A percentile compares a stretch with the other conserved stretches of the same genome.
Conservation (phyloP, 139 green algal genomes). For the Penium margaritaceum region DNA sequence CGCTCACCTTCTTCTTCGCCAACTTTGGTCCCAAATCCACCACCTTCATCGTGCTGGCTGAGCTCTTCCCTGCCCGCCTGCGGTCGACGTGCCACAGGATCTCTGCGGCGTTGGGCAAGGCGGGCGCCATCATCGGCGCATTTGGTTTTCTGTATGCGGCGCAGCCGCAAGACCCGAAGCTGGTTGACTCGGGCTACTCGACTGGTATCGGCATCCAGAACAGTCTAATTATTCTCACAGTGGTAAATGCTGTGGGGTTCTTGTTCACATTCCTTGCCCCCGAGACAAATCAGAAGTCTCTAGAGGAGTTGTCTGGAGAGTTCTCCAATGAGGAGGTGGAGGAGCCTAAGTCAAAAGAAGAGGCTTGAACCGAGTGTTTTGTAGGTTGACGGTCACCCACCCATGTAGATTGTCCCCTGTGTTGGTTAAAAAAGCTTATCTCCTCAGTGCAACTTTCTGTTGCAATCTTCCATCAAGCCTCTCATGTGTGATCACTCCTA, state of each 20-base stretch:
- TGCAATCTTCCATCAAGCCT: too few species aligned
- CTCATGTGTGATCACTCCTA: too few species aligned
- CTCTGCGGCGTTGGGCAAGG: slow-evolving; percentile 48
- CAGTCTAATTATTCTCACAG: slow-evolving; percentile 4
- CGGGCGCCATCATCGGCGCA: slow-evolving; percentile 50
- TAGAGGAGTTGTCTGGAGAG: slow-evolving; percentile 32
- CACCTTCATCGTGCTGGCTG: slow-evolving; percentile 54
- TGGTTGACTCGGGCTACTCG: slow-evolving; percentile 12
- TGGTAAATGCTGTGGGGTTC: slow-evolving; percentile 13
- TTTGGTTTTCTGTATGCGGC: slow-evolving; percentile 47
- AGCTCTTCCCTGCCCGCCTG: slow-evolving; percentile 48
- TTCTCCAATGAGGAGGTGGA: too few species aligned
- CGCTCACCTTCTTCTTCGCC: slow-evolving; percentile 55
- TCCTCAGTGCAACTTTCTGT: too few species aligned
- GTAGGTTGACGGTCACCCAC: too few species aligned
- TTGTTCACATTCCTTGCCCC: slow-evolving; percentile 24
- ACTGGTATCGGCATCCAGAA: slow-evolving; percentile 22
- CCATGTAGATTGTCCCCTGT: too few species aligned
- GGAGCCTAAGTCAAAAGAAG: too few species aligned
- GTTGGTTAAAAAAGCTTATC: too few species aligned
- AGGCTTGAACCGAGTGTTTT: too few species aligned
- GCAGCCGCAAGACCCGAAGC: slow-evolving; percentile 8
- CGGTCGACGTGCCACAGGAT: slow-evolving; percentile 51
- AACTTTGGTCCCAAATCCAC: slow-evolving; percentile 58
- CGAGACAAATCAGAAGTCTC: slow-evolving; percentile 6